Evolutionary conservation across 78 protist genomes (phyloP).

Genomic region (Speleostelium caveatum): DNA sequence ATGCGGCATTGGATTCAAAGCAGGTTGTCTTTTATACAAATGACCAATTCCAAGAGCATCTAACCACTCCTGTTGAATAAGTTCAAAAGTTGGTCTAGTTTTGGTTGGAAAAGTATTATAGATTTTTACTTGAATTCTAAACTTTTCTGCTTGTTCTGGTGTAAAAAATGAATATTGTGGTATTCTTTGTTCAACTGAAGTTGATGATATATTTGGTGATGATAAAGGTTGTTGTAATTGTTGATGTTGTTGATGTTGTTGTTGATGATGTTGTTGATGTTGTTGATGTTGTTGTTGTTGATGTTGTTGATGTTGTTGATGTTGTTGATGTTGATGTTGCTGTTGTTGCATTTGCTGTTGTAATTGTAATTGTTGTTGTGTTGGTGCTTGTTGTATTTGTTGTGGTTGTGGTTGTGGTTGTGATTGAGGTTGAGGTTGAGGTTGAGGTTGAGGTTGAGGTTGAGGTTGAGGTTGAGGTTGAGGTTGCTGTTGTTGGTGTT

Average conservation of each 20-base stretch:
- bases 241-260: neutral
- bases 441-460: neutral
- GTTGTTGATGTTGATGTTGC: neutral
- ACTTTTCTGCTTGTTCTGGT: slow-evolving; percentile 22
- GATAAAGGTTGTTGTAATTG: neutral
- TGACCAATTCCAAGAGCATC: neutral
- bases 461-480: no score
- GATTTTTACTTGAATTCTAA: slow-evolving; percentile 43
- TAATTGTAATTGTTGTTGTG: neutral
- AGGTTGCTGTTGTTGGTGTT: no score
- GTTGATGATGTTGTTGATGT: slow-evolving; percentile 8
- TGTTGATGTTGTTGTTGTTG: neutral
- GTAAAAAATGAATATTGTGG: slow-evolving; percentile 2
- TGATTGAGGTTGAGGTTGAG: neutral
- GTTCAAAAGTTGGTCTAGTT: no score
- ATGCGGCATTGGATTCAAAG: no score
- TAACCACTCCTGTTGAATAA: neutral
- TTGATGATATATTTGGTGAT: neutral
- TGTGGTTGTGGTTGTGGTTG: neutral
- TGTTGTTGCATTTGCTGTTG: neutral
- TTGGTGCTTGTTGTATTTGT: neutral
- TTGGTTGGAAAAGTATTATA: slow-evolving; percentile 20
- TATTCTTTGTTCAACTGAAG: neutral
- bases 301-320: neutral
- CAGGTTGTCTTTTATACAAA: no score